Conservation (phyloP, 371 early-diverging fungal genomes). For the Catenaria anguillulae region DNA sequence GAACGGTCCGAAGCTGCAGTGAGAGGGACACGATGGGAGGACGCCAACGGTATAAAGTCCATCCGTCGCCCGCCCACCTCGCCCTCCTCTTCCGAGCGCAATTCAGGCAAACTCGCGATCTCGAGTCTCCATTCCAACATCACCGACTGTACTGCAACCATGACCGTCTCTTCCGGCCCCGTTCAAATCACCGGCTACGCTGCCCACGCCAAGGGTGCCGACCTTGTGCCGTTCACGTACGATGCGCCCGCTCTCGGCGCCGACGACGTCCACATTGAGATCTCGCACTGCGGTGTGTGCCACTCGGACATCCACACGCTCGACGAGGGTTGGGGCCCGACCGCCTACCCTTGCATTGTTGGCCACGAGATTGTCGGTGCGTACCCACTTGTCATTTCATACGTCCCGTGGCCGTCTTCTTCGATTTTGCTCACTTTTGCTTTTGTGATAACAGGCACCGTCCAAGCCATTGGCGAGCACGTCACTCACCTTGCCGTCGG, state of each 20-base stretch:
- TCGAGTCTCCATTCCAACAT: conserved; percentile 18
- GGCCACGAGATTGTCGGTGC: conserved; percentile 71
- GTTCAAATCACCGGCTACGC: conserved; percentile 10
- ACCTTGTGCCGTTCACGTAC: conserved; percentile 9
- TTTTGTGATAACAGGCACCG: conserved; percentile 24
- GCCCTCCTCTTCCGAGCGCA: no score
- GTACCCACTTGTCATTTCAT: conserved; percentile 13
- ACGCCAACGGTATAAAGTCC: no score
- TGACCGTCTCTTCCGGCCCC: not conserved
- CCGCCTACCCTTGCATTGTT: conserved; percentile 50
- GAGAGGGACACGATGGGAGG: no score
- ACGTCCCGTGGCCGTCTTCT: no score
- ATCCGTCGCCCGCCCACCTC: no score
- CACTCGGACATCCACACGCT: not conserved
- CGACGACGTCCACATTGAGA: conserved; percentile 9
- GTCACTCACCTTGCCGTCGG: conserved; percentile 43
- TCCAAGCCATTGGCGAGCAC: conserved; percentile 23
- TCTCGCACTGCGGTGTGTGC: conserved; percentile 24
- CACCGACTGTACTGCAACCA: no score
- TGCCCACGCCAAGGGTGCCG: conserved; percentile 1
- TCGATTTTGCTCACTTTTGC: no score
- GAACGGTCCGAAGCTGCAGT: no score
- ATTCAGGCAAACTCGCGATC: no score
- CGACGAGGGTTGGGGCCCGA: conserved; percentile 41
- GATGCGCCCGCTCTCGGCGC: conserved; percentile 4